These are phyloP conservation scores for Strigomonas culicis DNA, from an alignment of 208 protist species.

Conservation along the genomic window DNA sequence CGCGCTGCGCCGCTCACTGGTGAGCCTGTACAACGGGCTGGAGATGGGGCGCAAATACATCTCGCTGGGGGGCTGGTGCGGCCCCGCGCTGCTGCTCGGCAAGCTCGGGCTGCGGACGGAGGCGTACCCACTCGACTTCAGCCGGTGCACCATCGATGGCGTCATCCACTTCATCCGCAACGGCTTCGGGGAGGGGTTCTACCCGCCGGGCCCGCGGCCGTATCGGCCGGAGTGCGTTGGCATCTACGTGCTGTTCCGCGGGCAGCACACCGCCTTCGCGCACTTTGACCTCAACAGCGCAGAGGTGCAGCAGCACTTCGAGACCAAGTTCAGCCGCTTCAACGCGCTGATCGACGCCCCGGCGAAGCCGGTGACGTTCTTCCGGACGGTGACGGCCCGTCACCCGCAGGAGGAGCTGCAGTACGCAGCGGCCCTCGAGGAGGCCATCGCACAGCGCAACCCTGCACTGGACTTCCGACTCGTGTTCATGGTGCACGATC, in stretches of 20 bases:
- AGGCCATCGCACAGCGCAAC: conserved; percentile 35
- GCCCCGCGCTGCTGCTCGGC: conserved; percentile 64
- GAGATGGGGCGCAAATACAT: conserved; percentile 47
- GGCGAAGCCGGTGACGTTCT: conserved; percentile 47
- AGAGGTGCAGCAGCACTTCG: conserved; percentile 43
- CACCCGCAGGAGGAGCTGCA: conserved; percentile 52
- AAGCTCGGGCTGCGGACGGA: conserved; percentile 69
- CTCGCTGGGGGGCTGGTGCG: conserved; percentile 77
- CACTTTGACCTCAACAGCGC: conserved; percentile 77
- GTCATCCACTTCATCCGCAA: conserved; percentile 55
- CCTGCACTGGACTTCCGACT: conserved; percentile 45
- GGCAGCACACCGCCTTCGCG: conserved; percentile 72
- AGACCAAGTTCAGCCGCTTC: conserved; percentile 50
- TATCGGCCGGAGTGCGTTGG: conserved; percentile 77
- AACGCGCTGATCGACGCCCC: conserved; percentile 32
- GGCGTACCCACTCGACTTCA: conserved; percentile 79
- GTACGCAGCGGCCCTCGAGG: conserved; percentile 29
- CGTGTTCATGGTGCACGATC: conserved; percentile 68
- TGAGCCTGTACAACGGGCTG: background rate
- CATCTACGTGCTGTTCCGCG: conserved; percentile 70
- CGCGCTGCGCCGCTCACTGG: background rate
- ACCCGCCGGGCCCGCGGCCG: conserved; percentile 51
- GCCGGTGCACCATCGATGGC: conserved; percentile 60
- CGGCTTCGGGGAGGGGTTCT: conserved; percentile 66
- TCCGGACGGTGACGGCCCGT: conserved; percentile 65